Percentiles rank a stretch among this genome's conserved stretches.
phyloP scores from a whole-genome alignment of 345 rosid genomes.

The Rubroshorea leprosula region DNA sequence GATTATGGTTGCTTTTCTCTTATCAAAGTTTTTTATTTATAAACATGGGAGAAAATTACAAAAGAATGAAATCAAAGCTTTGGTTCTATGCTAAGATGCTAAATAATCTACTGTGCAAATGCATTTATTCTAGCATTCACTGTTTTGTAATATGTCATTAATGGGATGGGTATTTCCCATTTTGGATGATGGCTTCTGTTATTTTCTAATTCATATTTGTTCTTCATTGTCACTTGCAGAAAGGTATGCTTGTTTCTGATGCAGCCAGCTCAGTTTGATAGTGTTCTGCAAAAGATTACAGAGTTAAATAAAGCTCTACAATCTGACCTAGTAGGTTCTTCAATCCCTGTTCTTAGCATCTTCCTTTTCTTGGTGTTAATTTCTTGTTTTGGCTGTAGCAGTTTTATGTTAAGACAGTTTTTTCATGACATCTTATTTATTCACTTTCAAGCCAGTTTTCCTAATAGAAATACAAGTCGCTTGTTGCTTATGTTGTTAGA shows the following conservation, averaged over 20 bases:
- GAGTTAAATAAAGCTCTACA: slow-evolving; percentile 64
- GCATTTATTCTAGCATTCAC: background rate
- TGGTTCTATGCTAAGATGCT: slow-evolving; percentile 5
- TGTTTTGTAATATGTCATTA: background rate
- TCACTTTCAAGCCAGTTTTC: background rate
- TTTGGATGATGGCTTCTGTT: background rate
- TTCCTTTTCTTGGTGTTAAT: background rate
- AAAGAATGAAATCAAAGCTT: slow-evolving; percentile 1
- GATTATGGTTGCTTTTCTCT: background rate
- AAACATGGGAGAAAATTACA: background rate
- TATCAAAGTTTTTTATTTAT: no score
- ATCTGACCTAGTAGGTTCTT: slow-evolving; percentile 53
- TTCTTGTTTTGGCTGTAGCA: no score
- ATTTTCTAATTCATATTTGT: slow-evolving; percentile 13
- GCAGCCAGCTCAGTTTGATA: slow-evolving; percentile 92
- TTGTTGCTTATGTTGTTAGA: no score
- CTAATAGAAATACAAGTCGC: no score
- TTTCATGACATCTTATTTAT: background rate
- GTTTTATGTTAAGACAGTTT: background rate
- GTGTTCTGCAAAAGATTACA: slow-evolving; percentile 78
- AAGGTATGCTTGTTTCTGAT: slow-evolving; percentile 92
- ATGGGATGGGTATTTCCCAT: background rate
- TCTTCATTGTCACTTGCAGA: slow-evolving; percentile 44
- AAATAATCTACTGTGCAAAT: background rate
- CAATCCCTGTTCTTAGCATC: slow-evolving; percentile 2